Base-by-base conservation (phyloP, 495 filamentous ascomycete species). In the Penicillium bialowiezense region DNA sequence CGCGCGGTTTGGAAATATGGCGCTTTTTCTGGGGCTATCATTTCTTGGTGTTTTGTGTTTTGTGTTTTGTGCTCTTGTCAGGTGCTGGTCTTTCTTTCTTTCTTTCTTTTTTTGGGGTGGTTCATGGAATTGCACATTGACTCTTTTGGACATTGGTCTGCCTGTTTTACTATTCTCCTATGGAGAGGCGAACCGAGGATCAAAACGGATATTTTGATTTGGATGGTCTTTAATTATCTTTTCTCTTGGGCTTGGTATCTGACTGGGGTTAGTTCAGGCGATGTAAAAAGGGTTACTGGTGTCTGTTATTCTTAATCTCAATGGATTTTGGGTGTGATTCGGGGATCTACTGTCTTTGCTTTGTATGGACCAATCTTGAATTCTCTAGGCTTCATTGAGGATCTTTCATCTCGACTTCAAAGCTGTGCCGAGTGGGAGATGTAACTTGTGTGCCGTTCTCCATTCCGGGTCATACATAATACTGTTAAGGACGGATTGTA, bases 21-120 rank as follows among this genome's bases (percentile, higher is more conserved):
- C 50, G 57, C 55, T 56, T 55, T 39, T 44, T 54, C 34, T 42
- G 20, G 43, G 32, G 20, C 42, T 44, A 32, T 59, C 50, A 54
- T 60, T 59, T 56, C 46, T 54, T 52, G 49, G 43, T 55, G 47
- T 55, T 57, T 34, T 36, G 23, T 35, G 28, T 42, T 19, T 49
- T 44, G 47, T n/a, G n/a, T n/a, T n/a, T n/a, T n/a, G n/a, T n/a
- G n/a, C n/a, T 52, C 45, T 35, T 52, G 47, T 50, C 45, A 41
- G 51, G 50, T 60, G 44, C 42, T 34, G 44, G 43, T 52, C 46
- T 48, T 33, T 39, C 29, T 51, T 33, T 48, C 42, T 36, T 20
- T 44, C 15, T 44, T 38, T 17, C 39, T 26, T 44, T 29, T 48
- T 42, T 23, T 36, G 45, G 50, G 44, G 35, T 38, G 41, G 28